Base-by-base conservation (phyloP, 2,329 filamentous ascomycete species). In the Dothistroma pini region DNA sequence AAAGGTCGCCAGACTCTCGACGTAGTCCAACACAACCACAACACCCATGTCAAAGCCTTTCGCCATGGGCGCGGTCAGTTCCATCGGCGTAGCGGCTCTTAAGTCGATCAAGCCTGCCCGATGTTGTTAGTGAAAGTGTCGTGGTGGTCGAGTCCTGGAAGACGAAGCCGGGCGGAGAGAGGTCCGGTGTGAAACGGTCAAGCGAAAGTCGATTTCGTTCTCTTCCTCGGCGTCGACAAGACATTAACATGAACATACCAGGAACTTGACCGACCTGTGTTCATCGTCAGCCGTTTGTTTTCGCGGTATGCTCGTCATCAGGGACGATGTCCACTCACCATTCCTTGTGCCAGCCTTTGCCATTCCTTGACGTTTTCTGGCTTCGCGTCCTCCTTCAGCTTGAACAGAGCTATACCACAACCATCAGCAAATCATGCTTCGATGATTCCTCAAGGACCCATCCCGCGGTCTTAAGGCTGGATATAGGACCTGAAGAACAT, bases 331-430 rank as follows among this genome's bases (percentile, higher is more conserved):
- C 3, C 8, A 19, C 41, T n/a, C 16, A 51, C 48, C 48, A 51
- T 51, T 12, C 48, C 48, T n/a, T 51, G 22, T n/a, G 48, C 48
- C 10, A 51, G 21, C 29, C 29, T 31, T 51, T 51, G 48, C 48
- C 48, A 51, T 31, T 51, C 29, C 48, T 51, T 51, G 19, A 51
- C 48, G 16, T 51, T 31, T 10, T 51, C 48, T n/a, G 48, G 48
- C 48, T 51, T 51, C 21, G 48, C 48, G 29, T 31, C 48, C 48
- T 51, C 48, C 48, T 29, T 25, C 48, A 51, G 48, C 48, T 51
- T 51, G 48, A 51, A 51, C 48, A 25, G 21, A 16, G 48, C 48
- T 51, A n/a, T 51, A 29, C 25, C 48, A n/a, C 2, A 19, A 29
- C 4, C 11, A 21, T 51, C 21, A 51, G 21, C 48, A n/a, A 29